Evolutionary conservation across 108 stramenopile genomes (phyloP), one percentile per base, ranked within the genome.

Genomic region (Bacterosira constricta): DNA sequence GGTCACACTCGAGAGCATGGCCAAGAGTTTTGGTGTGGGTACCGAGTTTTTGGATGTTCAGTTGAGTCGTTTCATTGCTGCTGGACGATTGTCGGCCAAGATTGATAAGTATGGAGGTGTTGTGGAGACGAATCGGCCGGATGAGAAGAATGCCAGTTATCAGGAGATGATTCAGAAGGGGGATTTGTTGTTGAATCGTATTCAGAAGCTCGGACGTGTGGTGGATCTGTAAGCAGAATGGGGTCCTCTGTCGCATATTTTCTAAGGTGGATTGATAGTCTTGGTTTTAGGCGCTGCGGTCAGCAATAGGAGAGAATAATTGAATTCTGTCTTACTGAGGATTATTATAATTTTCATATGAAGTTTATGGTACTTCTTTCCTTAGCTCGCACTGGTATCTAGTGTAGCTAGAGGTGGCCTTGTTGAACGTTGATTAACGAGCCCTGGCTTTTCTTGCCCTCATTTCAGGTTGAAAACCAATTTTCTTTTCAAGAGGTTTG

Each of bases 71-170:
- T 99, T 98, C 84, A 98, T 99, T 75, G 96, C 97, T 15, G 93
- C 97, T 2, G 92, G 94, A 9, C 85, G 98, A 18, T 80, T 99
- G 27, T 89, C 89, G 51, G 99, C 98, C 53, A 97, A 98, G 83
- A 98, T 99, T 78, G 98, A 99, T 77, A 98, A 97, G 80, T 96
- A 95, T 53, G 96, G 91, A n/a, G 98, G 96, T 21, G 91, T 97
- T 44, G 93, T 99, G 51, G 93, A 98, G 63, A 98, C 96, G 32
- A 96, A 94, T 63, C 85, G 96, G 42, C 94, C 98, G 18, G 98
- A 98, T 89, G 70, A 81, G 75, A 98, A 98, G 75, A 98, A 97
- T 83, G 95, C 95, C 3, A 94, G 96, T 73, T 99, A 99, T 73
- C 84, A 92, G 76, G 96, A 90, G 46, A 92, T 97, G 78, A 97